phyloP scores from a whole-genome alignment of 2,329 filamentous ascomycete genomes.

The Diaporthe vexans region DNA sequence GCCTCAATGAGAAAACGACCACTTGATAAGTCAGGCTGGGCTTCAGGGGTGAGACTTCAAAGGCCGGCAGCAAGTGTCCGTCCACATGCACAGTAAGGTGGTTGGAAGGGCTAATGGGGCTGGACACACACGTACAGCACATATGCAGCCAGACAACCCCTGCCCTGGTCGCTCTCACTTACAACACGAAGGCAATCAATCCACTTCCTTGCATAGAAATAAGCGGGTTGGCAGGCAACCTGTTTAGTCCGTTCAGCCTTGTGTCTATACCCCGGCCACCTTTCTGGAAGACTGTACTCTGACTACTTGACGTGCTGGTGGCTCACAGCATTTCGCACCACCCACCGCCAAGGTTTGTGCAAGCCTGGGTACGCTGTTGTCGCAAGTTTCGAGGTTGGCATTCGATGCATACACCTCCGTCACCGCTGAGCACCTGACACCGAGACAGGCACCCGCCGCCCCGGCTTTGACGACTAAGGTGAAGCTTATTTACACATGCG shows the following conservation, averaged over 20 bases:
- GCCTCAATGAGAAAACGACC: neutral
- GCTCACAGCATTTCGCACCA: neutral
- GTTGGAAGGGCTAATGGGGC: neutral
- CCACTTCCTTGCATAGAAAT: slow-evolving; percentile 17
- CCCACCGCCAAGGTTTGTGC: neutral
- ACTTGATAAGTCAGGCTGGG: neutral
- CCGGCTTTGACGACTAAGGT: neutral
- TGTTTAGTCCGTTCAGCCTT: slow-evolving; percentile 20
- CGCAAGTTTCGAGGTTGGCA: neutral
- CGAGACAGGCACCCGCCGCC: neutral
- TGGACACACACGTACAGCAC: neutral
- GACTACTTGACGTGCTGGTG: neutral
- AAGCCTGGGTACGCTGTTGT: neutral
- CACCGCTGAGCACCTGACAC: neutral
- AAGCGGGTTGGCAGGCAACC: neutral
- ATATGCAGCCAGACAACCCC: slow-evolving; percentile 13
- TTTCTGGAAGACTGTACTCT: neutral
- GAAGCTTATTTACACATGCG: neutral
- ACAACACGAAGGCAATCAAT: neutral
- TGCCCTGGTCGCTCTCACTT: slow-evolving; percentile 16
- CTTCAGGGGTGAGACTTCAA: neutral
- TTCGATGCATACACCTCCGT: neutral
- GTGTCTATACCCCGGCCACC: slow-evolving; percentile 24
- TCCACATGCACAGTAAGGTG: neutral
- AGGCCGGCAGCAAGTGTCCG: neutral